A percentile compares a stretch with the other conserved stretches of the same genome.
These are phyloP conservation scores for Yueomyces sinensis DNA, from an alignment of 805 yeast species.

Conservation along the genomic window DNA sequence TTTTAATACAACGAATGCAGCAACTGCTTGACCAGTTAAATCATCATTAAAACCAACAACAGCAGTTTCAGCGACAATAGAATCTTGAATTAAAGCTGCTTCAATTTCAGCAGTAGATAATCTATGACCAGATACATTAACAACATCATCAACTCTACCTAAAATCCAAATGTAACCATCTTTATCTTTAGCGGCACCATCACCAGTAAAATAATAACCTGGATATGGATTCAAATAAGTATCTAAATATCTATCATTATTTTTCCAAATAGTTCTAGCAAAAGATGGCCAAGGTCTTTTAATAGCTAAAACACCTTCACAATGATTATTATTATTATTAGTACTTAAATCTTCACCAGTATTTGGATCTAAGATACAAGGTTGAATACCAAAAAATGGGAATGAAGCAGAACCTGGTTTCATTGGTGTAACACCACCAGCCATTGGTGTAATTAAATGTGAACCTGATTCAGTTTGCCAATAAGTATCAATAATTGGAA, in stretches of 20 bases:
- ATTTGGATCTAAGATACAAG: slow-evolving; percentile 87
- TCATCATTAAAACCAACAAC: slow-evolving; percentile 93
- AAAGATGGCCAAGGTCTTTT: slow-evolving; percentile 96
- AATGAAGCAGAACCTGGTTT: slow-evolving; percentile 96
- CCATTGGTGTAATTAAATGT: slow-evolving; percentile 85
- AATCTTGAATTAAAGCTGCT: slow-evolving; percentile 72
- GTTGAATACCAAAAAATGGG: slow-evolving; percentile 91
- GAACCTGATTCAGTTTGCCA: slow-evolving; percentile 99
- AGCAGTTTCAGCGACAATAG: slow-evolving; percentile 83
- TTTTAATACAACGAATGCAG: slow-evolving; percentile 85
- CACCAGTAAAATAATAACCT: slow-evolving; percentile 92
- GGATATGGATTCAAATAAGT: slow-evolving; percentile 90
- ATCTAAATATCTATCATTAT: slow-evolving; percentile 75
- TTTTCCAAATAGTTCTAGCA: slow-evolving; percentile 89
- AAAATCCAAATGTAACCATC: slow-evolving; percentile 97
- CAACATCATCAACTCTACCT: slow-evolving; percentile 98
- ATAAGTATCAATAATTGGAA: slow-evolving; percentile 90
- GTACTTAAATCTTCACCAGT: slow-evolving; percentile 74
- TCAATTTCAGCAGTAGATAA: slow-evolving; percentile 98
- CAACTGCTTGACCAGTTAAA: slow-evolving; percentile 93
- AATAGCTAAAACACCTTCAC: slow-evolving; percentile 91
- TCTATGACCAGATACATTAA: slow-evolving; percentile 95
- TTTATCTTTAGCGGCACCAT: slow-evolving; percentile 94
- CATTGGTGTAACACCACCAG: slow-evolving; percentile 77
- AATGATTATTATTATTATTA: slow-evolving; percentile 76